Evolutionary conservation across 345 rosid species (phyloP).

Genomic region (Salix purpurea): DNA sequence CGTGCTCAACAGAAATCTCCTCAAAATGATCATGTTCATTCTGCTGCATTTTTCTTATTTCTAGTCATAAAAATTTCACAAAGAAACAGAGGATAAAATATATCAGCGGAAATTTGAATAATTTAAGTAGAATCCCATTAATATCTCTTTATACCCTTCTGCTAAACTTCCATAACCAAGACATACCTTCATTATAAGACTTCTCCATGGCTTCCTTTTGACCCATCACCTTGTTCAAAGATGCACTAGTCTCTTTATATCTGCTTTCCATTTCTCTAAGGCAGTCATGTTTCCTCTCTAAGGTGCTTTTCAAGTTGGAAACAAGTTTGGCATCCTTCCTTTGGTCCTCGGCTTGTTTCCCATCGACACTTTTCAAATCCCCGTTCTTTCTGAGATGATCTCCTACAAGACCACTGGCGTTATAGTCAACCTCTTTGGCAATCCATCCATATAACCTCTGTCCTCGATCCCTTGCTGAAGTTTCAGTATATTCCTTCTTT

Average conservation of each 20-base stretch:
- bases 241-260: slow-evolving; percentile 24
- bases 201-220: slow-evolving; percentile 39
- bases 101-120: background rate
- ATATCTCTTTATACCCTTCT: background rate
- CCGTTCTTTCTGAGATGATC: slow-evolving; percentile 45
- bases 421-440: slow-evolving; percentile 54
- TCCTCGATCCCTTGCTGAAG: slow-evolving; percentile 21
- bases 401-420: slow-evolving; percentile 31
- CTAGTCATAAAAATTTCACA: slow-evolving; percentile 9
- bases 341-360: slow-evolving; percentile 43
- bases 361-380: slow-evolving; percentile 52
- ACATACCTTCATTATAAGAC: slow-evolving; percentile 52
- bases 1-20: slow-evolving; percentile 42
- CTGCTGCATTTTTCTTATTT: slow-evolving; percentile 36
- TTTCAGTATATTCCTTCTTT: slow-evolving; percentile 36
- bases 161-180: background rate
- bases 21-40: slow-evolving; percentile 27
- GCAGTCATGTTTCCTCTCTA: slow-evolving; percentile 34
- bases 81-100: background rate
- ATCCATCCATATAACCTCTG: slow-evolving; percentile 61
- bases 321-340: slow-evolving; percentile 39
- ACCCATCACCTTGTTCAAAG: slow-evolving; percentile 21
- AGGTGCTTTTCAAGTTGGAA: slow-evolving; percentile 32
- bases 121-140: background rate
- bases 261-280: slow-evolving; percentile 43